A percentile compares a stretch with the other conserved stretches of the same genome.
Conservation (phyloP, 2,329 filamentous ascomycete genomes). For the Colletotrichum godetiae region DNA sequence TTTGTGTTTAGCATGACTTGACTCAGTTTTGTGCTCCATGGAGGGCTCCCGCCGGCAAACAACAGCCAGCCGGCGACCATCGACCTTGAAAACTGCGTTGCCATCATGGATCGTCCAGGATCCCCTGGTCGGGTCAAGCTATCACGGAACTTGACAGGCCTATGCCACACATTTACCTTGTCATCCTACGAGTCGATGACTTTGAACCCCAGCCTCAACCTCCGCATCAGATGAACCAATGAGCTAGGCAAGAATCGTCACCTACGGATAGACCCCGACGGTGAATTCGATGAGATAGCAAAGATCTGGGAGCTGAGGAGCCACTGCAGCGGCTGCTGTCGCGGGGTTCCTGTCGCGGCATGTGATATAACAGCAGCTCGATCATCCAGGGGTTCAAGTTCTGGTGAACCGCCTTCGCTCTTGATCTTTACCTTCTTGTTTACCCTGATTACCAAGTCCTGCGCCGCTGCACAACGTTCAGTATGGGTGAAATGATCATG, state of each 20-base stretch:
- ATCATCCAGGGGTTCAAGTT: background rate
- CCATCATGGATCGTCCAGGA: background rate
- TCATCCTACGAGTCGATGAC: background rate
- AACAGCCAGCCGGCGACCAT: background rate
- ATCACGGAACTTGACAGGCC: background rate
- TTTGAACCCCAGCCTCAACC: background rate
- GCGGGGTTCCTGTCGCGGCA: background rate
- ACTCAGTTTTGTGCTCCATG: background rate
- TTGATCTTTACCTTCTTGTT: background rate
- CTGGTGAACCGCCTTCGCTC: too few relatives aligned
- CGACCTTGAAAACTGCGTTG: background rate
- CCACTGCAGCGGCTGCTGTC: background rate
- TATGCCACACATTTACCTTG: background rate
- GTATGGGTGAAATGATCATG: constrained; percentile 32
- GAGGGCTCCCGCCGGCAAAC: background rate
- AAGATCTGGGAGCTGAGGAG: background rate
- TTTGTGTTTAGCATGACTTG: background rate
- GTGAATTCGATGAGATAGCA: background rate
- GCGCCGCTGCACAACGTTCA: background rate
- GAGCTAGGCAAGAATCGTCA: background rate
- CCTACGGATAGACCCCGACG: background rate
- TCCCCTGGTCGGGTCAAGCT: background rate
- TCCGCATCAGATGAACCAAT: constrained; percentile 18
- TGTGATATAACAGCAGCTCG: constrained; percentile 13
- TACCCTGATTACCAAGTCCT: background rate